Evolutionary conservation across 495 filamentous ascomycete genomes (phyloP).

Genomic region (Aspergillus sclerotioniger): DNA sequence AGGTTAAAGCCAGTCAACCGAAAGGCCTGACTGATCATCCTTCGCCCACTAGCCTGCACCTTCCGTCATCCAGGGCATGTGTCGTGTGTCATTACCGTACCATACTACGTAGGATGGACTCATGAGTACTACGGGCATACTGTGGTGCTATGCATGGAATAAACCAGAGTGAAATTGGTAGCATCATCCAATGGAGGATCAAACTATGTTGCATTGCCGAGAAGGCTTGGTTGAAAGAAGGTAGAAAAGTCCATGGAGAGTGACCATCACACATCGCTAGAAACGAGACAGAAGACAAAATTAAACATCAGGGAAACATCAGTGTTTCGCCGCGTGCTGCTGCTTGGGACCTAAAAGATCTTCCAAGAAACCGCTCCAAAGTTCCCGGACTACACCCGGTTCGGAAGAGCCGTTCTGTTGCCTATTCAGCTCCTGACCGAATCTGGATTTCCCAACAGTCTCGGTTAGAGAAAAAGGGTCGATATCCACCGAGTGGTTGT

Average conservation of each 20-base stretch:
- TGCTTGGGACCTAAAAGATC: slow-evolving; percentile 53
- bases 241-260: slow-evolving; percentile 4
- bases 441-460: slow-evolving; percentile 42
- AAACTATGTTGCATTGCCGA: not conserved
- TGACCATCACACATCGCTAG: slow-evolving; percentile 16
- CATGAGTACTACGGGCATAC: too few relatives aligned
- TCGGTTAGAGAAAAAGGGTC: slow-evolving; percentile 59
- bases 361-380: slow-evolving; percentile 58
- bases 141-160: not conserved
- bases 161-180: not conserved
- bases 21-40: not conserved
- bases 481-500: slow-evolving; percentile 55
- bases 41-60: not conserved
- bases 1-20: not conserved
- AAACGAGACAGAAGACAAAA: slow-evolving; percentile 11
- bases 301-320: slow-evolving; percentile 1
- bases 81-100: not conserved
- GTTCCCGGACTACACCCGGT: slow-evolving; percentile 42
- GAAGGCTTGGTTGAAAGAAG: not conserved
- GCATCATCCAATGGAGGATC: not conserved
- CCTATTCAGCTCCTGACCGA: slow-evolving; percentile 37
- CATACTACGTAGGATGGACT: not conserved
- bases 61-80: not conserved
- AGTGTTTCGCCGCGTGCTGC: slow-evolving; percentile 26
- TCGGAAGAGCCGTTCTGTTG: slow-evolving; percentile 24